Conservation (phyloP, 2,329 filamentous ascomycete species). For the Colletotrichum somersetense region DNA sequence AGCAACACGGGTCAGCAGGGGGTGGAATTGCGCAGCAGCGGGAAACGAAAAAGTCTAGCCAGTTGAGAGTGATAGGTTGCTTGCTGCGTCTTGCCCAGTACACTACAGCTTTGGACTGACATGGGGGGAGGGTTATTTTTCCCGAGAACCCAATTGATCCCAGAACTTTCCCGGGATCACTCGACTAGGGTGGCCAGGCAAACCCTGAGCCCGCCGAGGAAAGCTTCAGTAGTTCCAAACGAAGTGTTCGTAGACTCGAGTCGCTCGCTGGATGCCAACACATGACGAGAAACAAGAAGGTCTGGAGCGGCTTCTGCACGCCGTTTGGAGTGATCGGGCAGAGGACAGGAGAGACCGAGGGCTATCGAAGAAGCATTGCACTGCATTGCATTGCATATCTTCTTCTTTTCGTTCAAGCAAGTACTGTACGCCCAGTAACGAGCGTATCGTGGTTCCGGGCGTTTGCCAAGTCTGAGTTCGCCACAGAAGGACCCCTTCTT, state of each 20-base stretch:
- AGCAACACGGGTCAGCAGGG: slow-evolving; percentile 11
- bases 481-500: slow-evolving; percentile 20
- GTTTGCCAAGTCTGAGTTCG: not conserved
- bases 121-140: slow-evolving; percentile 8
- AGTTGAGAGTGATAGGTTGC: not conserved
- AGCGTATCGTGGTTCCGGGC: slow-evolving; percentile 9
- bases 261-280: slow-evolving; percentile 17
- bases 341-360: not conserved
- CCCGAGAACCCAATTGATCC: slow-evolving; percentile 38
- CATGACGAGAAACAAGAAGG: not conserved
- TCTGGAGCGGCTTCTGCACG: slow-evolving; percentile 21
- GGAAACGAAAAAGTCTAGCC: slow-evolving; percentile 8
- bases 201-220: slow-evolving; percentile 14
- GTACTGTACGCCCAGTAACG: no score
- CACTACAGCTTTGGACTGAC: slow-evolving; percentile 11
- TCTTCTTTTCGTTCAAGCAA: not conserved
- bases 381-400: slow-evolving; percentile 40
- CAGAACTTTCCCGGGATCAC: slow-evolving; percentile 26
- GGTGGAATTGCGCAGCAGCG: not conserved
- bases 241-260: not conserved
- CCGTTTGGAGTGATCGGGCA: not conserved
- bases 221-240: slow-evolving; percentile 18
- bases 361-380: slow-evolving; percentile 33
- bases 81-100: not conserved
- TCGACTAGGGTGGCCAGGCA: slow-evolving; percentile 15